Evolutionary conservation across 768 basidiomycete species (phyloP), one percentile per base, ranked within the genome.

Genomic region (Leccinum rimulosum): DNA sequence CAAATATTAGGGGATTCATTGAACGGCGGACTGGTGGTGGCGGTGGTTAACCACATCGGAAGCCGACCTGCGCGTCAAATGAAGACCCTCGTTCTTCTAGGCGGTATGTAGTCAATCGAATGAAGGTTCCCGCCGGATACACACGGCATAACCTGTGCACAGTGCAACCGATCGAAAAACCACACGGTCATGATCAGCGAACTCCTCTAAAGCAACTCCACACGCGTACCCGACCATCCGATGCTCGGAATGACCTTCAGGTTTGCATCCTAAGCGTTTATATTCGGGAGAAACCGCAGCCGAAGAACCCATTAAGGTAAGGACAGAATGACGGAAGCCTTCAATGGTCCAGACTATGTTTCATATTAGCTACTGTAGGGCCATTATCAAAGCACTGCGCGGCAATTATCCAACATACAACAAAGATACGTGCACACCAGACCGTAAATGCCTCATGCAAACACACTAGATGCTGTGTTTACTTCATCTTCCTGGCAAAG

Each of bases 1-100:
- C 82, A 36, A 89, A 87, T 65, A 89, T 93, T 69, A 83, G 85
- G 68, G 85, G 82, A 12, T 92, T 91, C 73, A 91, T 92, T 63
- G 89, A 92, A 73, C 78, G 89, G 66, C 79, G 88, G 68, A 84
- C 82, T 2, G 73, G 75, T 30, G 75, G 73, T 6, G 73, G 75
- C 27, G 75, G 73, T 6, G 73, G 70, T 58, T 75, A 69, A 58
- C 48, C 27, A 4, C 28, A 31, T 11, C 4, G 12, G 28, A 33
- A 15, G 35, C 40, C 33, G 19, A 53, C 19, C 33, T 28, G 50
- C 51, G 36, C 35, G 48, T 38, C 27, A 48, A 48, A 55, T 55
- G 56, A 52, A 50, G 40, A 52, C 56, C 55, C 54, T 48, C 31
- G 30, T 43, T 57, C 31, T 40, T 56, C 25, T 49, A 49, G 35